Percentiles rank a stretch among this genome's conserved stretches.
These are phyloP conservation scores for Curvularia sp. DNA, from an alignment of 2,329 filamentous ascomycete species.

Conservation along the genomic window DNA sequence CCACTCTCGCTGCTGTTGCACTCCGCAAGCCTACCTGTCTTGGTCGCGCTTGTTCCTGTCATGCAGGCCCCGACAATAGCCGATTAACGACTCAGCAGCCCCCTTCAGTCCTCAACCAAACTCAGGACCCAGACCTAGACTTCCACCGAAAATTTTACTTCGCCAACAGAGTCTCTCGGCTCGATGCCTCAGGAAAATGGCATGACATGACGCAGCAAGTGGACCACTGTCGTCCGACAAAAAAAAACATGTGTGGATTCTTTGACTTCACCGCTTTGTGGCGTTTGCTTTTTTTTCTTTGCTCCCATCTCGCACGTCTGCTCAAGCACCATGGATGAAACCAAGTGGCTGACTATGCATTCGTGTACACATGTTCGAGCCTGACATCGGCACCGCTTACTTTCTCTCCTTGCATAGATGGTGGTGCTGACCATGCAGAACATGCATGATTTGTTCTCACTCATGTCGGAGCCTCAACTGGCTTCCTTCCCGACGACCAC, in stretches of 20 bases:
- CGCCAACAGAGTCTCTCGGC: slow-evolving; percentile 27
- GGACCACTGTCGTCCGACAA: slow-evolving; percentile 14
- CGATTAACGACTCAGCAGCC: slow-evolving; percentile 35
- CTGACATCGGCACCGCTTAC: slow-evolving; percentile 14
- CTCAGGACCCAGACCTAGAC: slow-evolving; percentile 6
- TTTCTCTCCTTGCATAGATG: slow-evolving; percentile 21
- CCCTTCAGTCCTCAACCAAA: slow-evolving; percentile 25
- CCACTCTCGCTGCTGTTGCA: slow-evolving; percentile 7
- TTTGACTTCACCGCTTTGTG: slow-evolving; percentile 44
- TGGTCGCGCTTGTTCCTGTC: slow-evolving; percentile 22
- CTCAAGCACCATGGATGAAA: slow-evolving; percentile 14
- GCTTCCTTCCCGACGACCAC: slow-evolving; percentile 17
- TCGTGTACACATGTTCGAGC: slow-evolving; percentile 11
- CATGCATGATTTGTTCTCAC: background rate
- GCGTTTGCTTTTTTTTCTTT: slow-evolving; percentile 26
- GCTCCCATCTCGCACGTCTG: slow-evolving; percentile 28
- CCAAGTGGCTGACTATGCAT: slow-evolving; percentile 19
- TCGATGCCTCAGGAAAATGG: slow-evolving; percentile 24
- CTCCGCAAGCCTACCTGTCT: slow-evolving; percentile 25
- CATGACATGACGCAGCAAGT: slow-evolving; percentile 36
- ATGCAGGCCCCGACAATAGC: slow-evolving; percentile 30
- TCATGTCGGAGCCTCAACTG: slow-evolving; percentile 5
- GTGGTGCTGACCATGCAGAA: slow-evolving; percentile 9
- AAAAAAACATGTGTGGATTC: slow-evolving; percentile 21
- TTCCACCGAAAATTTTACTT: slow-evolving; percentile 28